phyloP scores from a whole-genome alignment of 176 grass and related monocot species.

The Oryza officinalis region DNA sequence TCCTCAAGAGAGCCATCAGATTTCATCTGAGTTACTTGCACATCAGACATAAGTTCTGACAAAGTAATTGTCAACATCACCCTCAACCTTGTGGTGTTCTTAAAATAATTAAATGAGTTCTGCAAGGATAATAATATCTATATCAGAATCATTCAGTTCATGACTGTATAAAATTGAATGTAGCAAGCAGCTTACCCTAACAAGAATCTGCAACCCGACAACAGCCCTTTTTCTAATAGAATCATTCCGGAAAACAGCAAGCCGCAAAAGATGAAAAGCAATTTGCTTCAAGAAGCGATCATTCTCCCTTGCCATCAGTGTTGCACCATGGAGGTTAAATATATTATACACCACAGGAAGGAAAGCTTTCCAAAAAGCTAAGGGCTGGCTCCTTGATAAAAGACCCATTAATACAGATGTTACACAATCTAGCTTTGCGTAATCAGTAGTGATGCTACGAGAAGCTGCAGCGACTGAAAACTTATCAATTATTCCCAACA shows the following conservation, averaged over 20 bases:
- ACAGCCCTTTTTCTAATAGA: conserved; percentile 86
- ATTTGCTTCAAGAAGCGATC: conserved; percentile 99
- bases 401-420: conserved; percentile 86
- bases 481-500: conserved; percentile 85
- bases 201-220: conserved; percentile 88
- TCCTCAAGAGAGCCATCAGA: conserved; percentile 94
- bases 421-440: conserved; percentile 88
- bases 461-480: conserved; percentile 83
- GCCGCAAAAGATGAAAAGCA: conserved; percentile 92
- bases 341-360: conserved; percentile 81
- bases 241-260: conserved; percentile 94
- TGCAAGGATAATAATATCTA: conserved; percentile 49
- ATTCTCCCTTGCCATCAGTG: conserved; percentile 97
- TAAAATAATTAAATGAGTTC: conserved; percentile 94
- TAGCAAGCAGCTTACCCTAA: conserved; percentile 69
- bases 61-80: conserved; percentile 99
- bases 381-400: conserved; percentile 83
- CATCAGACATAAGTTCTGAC: conserved; percentile 93
- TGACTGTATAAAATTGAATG: conserved; percentile 28
- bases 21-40: conserved; percentile 98
- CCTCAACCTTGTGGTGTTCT: conserved; percentile 86
- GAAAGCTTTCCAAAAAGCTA: conserved; percentile 91
- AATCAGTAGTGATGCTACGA: conserved; percentile 89
- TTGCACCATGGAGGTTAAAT: conserved; percentile 86
- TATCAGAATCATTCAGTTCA: conserved; percentile 45